Evolutionary conservation across 306 rosid genomes (phyloP).

Genomic region (Ceratonia siliqua): DNA sequence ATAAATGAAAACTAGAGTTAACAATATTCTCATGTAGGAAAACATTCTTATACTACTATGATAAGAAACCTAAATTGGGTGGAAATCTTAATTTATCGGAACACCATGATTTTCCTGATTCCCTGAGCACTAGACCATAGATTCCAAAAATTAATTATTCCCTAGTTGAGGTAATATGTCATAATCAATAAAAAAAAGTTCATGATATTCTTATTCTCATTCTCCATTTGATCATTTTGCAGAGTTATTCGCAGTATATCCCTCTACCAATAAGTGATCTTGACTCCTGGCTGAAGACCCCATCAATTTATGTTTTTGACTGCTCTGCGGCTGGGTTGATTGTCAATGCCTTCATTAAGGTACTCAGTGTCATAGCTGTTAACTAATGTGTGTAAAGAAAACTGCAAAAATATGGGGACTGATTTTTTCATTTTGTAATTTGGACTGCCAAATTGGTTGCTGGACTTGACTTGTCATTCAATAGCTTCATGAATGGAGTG

Average conservation of each 20-base stretch:
- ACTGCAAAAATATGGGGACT: conserved; percentile 24
- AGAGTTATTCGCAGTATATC: conserved; percentile 98
- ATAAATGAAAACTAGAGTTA: neutral
- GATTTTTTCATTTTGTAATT: conserved; percentile 29
- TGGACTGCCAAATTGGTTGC: conserved; percentile 26
- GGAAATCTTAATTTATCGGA: no score
- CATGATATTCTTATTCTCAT: conserved; percentile 23
- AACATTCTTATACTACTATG: neutral
- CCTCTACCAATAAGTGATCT: conserved; percentile 90
- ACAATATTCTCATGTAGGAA: neutral
- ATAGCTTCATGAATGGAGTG: conserved; percentile 82
- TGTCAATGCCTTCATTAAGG: conserved; percentile 84
- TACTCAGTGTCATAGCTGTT: conserved; percentile 37
- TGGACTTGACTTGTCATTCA: conserved; percentile 35
- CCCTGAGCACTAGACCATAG: neutral
- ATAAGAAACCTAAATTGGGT: neutral
- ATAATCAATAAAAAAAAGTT: no score
- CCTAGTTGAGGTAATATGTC: neutral
- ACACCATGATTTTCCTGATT: neutral
- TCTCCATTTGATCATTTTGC: conserved; percentile 34
- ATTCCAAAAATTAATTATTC: conserved; percentile 6
- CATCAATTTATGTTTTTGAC: conserved; percentile 96
- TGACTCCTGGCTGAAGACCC: conserved; percentile 98
- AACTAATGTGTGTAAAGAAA: neutral
- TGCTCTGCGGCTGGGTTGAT: conserved; percentile 97